Base-by-base conservation (phyloP, 441 rosid species). In the Gossypium schwendimanii region DNA sequence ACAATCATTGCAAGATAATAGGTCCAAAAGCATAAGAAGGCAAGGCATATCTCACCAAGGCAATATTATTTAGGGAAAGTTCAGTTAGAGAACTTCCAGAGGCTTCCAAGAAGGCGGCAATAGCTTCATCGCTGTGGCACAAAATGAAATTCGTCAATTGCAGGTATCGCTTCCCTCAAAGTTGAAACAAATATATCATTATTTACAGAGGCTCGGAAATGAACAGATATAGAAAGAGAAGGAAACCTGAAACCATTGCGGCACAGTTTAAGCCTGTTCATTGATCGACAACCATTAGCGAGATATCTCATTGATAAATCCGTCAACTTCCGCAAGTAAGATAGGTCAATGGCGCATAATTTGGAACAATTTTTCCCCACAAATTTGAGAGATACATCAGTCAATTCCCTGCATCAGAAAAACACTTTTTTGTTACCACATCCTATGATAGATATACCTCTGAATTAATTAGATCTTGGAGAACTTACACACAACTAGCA, bases 81-180 rank as follows among this genome's bases (percentile, higher is more conserved):
- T 76, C 73, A 68, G 28, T 63, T 26, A 85, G 76, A 64, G 80
- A 77, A 69, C 72, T 41, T 68, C 89, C 88, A 2, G 72, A 74
- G 63, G 74, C 83, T 77, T 84, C 84, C 65, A 85, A 83, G 79
- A 80, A 85, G 44, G 85, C 84, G 1, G 91, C 84, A 74, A 87
- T 26, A 68, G 82, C 87, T 82, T 72, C 84, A 50, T 87, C 91
- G 67, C 91, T 87, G 66, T 71, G 45, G 76, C 57, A 69, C 26
- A 44, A 20, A 64, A 58, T 12, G 45, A 9, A 62, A 61, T 18
- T 60, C 6, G 15, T 8, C 28, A 39, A 47, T 61, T 15, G 28
- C 58, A 26, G 41, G 70, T 66, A 24, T 21, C 24, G 59, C 69
- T 50, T 60, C 54, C 24, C 21, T 36, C 28, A 60, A 58, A 52